Percentiles rank a stretch among this genome's conserved stretches.
Evolutionary conservation across 2,329 filamentous ascomycete species (phyloP).

Genomic region (Saccharata proteae): DNA sequence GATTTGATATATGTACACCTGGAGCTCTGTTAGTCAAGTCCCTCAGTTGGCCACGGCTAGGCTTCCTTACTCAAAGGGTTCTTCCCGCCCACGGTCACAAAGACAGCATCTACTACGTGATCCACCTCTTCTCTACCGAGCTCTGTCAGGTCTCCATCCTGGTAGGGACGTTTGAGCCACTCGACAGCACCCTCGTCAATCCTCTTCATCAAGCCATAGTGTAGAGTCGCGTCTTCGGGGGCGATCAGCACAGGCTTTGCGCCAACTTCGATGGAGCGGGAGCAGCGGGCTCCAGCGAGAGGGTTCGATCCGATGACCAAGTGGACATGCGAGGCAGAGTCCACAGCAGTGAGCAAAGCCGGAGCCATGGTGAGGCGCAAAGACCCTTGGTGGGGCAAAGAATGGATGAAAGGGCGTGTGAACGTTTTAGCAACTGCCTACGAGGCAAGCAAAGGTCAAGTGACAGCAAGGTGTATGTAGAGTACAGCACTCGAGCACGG

Average conservation of each 20-base stretch:
- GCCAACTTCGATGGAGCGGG: constrained; percentile 68
- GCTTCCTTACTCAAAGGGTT: constrained; percentile 33
- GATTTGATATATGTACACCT: constrained; percentile 56
- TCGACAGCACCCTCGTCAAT: constrained; percentile 54
- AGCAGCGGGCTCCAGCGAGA: constrained; percentile 72
- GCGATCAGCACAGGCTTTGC: constrained; percentile 71
- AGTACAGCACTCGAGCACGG: no score
- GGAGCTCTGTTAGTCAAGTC: constrained; percentile 1
- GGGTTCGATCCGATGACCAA: constrained; percentile 78
- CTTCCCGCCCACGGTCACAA: constrained; percentile 55
- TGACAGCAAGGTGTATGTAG: no score
- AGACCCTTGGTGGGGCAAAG: no score
- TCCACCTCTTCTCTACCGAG: constrained; percentile 73
- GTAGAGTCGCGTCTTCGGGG: constrained; percentile 48
- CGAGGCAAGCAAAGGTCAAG: no score
- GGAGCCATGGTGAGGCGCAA: constrained; percentile 33
- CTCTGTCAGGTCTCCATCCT: constrained; percentile 57
- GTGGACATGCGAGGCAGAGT: constrained; percentile 61
- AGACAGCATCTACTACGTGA: constrained; percentile 77
- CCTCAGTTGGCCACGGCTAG: not conserved
- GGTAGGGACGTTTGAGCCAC: constrained; percentile 56
- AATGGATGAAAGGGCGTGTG: no score
- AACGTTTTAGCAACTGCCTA: no score
- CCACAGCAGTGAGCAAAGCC: constrained; percentile 59
- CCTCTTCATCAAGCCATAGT: constrained; percentile 49